Evolutionary conservation across 768 basidiomycete species (phyloP), one percentile per base, ranked within the genome.

Genomic region (Lactarius tabidus): DNA sequence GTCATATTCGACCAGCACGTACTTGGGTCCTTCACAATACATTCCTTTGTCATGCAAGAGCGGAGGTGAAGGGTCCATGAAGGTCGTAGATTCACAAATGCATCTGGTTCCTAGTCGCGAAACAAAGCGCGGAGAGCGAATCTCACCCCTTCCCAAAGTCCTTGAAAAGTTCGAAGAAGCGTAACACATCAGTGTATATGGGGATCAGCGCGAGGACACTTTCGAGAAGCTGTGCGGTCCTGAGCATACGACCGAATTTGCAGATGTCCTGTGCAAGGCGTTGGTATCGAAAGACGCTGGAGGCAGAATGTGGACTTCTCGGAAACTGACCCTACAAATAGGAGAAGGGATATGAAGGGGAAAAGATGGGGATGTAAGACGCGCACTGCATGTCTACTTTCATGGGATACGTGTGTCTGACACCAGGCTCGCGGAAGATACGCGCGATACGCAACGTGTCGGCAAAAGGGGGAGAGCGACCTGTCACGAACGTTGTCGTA

Each of bases 401-500:
- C 72, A 1, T 73, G 66, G 72, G 71, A 57, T 75, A 78, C n/a
- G n/a, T n/a, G n/a, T n/a, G n/a, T n/a, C n/a, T n/a, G n/a, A n/a
- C 1, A 33, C 76, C 75, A 5, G 75, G 70, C 67, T 76, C 74
- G 18, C 72, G 64, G 60, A 78, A 75, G 68, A 77, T 74, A 26
- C 74, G 72, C 51, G 75, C 33, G 33, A 33, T 33, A 33, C 33
- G 33, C 33, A 3, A 63, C 9, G 77, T 77, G 69, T 77, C 76
- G 33, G 71, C 72, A 52, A 77, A 77, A n/a, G 72, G 70, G 3
- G 76, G 77, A 54, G 72, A 75, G 66, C 74, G 76, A 1, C n/a
- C n/a, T n/a, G 36, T 75, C 75, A 62, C 75, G 75, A 1, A 77
- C 77, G 12, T 77, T 76, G 63, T 77, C 77, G 63, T 78, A 77